These are phyloP conservation scores for Capronia americana DNA, from an alignment of 2,329 filamentous ascomycete species.

Conservation along the genomic window DNA sequence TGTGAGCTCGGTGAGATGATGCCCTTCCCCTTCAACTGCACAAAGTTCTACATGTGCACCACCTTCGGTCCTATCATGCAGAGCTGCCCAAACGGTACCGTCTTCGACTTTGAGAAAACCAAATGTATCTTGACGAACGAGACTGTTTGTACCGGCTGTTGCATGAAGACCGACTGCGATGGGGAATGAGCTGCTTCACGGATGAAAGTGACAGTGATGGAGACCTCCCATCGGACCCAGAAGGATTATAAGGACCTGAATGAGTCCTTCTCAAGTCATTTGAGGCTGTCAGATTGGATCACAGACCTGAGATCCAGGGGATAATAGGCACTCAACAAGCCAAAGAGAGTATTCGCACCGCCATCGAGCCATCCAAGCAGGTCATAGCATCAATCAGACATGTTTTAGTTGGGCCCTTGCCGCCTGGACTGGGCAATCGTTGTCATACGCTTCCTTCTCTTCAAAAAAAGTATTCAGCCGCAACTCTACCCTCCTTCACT, in stretches of 20 bases:
- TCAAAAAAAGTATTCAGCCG: too few species aligned
- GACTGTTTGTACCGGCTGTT: slow-evolving; percentile 13
- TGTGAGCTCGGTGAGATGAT: slow-evolving; percentile 13
- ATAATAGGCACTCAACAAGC: slow-evolving; percentile 6
- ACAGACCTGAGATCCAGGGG: slow-evolving; percentile 7
- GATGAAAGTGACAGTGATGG: slow-evolving; percentile 12
- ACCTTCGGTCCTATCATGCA: slow-evolving; percentile 16
- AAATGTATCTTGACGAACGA: slow-evolving; percentile 17
- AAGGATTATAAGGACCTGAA: slow-evolving; percentile 11
- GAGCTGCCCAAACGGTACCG: slow-evolving; percentile 16
- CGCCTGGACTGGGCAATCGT: too few species aligned
- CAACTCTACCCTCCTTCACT: too few species aligned
- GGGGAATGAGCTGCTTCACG: slow-evolving; percentile 11
- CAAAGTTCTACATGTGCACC: slow-evolving; percentile 19
- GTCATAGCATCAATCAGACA: slow-evolving; percentile 12
- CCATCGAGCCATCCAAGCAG: slow-evolving; percentile 8
- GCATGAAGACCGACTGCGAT: slow-evolving; percentile 15
- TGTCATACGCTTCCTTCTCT: too few species aligned
- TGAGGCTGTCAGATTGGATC: slow-evolving; percentile 10
- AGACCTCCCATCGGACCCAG: slow-evolving; percentile 1
- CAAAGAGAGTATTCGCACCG: slow-evolving; percentile 9
- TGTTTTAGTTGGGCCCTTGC: slow-evolving; percentile 2
- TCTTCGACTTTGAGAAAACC: slow-evolving; percentile 13
- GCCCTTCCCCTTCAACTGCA: slow-evolving; percentile 16
- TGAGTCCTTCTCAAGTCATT: slow-evolving; percentile 9